A percentile compares a stretch with the other conserved stretches of the same genome.
phyloP scores from a whole-genome alignment of 306 rosid genomes.

The Senna tora region DNA sequence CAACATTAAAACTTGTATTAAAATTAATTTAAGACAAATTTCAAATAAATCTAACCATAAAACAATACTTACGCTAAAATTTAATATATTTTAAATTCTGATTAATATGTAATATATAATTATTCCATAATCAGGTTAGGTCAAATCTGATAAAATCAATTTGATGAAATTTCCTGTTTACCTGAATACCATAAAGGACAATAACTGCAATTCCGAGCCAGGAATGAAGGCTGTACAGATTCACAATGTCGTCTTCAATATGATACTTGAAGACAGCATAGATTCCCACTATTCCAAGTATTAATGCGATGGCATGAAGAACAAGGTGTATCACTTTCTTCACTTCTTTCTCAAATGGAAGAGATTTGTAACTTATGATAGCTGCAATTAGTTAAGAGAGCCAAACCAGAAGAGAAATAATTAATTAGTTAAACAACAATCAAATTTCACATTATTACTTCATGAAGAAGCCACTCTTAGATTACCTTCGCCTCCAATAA shows the following conservation, averaged over 20 bases:
- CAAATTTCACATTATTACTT: not conserved
- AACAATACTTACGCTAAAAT: too few species aligned
- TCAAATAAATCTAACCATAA: too few species aligned
- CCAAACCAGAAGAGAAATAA: not conserved
- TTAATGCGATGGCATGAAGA: slow-evolving; percentile 70
- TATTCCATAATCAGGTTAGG: too few species aligned
- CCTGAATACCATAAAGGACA: slow-evolving; percentile 79
- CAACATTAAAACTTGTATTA: too few species aligned
- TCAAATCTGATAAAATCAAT: too few species aligned
- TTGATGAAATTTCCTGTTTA: too few species aligned
- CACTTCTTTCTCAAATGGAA: slow-evolving; percentile 70
- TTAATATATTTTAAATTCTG: too few species aligned
- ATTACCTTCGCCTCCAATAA: slow-evolving; percentile 91
- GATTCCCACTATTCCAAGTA: slow-evolving; percentile 73
- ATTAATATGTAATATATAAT: too few species aligned
- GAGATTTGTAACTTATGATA: slow-evolving; percentile 72
- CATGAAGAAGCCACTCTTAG: not conserved
- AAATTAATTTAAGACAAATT: too few species aligned
- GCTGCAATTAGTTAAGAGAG: slow-evolving; percentile 62
- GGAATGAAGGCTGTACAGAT: slow-evolving; percentile 91
- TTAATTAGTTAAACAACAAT: not conserved
- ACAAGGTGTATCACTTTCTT: slow-evolving; percentile 78
- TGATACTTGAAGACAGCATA: slow-evolving; percentile 75
- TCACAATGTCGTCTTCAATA: slow-evolving; percentile 69
- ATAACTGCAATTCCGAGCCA: slow-evolving; percentile 89